These are phyloP conservation scores for Epichloe gansuensis DNA, from an alignment of 2,329 filamentous ascomycete species.

Conservation along the genomic window DNA sequence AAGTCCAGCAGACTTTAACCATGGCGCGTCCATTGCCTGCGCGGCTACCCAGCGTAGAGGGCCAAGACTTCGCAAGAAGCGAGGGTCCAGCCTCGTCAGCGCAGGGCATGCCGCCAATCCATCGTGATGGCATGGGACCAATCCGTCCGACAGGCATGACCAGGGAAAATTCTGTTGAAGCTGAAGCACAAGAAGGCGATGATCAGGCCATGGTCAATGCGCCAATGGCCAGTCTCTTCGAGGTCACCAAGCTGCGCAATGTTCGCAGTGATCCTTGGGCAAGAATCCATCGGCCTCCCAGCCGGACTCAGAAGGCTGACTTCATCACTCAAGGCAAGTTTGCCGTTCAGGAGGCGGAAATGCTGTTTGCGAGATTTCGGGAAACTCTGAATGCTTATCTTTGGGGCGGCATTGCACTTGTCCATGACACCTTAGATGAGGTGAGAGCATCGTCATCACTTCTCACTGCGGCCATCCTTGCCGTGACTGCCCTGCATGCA, in stretches of 20 bases:
- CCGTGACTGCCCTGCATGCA: conserved; percentile 19
- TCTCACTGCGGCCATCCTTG: conserved; percentile 20
- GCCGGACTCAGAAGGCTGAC: conserved; percentile 12
- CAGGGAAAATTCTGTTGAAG: conserved; percentile 19
- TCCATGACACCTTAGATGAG: conserved; percentile 17
- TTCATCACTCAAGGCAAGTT: conserved; percentile 19
- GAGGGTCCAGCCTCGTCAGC: not conserved
- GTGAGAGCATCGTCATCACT: conserved; percentile 18
- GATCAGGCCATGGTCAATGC: conserved; percentile 19
- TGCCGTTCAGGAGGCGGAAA: conserved; percentile 15
- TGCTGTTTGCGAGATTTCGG: conserved; percentile 16
- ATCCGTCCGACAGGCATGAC: conserved; percentile 18
- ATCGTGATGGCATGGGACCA: not conserved
- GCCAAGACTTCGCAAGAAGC: not conserved
- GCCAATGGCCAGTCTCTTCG: conserved; percentile 22
- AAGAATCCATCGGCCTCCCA: conserved; percentile 6
- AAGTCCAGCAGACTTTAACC: conserved; percentile 15
- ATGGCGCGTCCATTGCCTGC: conserved; percentile 4
- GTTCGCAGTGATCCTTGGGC: conserved; percentile 20
- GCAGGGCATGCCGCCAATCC: not conserved
- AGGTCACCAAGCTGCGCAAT: conserved; percentile 21
- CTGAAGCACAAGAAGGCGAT: conserved; percentile 9
- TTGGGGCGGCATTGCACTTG: conserved; percentile 20
- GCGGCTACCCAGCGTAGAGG: not conserved
- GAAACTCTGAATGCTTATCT: conserved; percentile 20